Base-by-base conservation (phyloP, 1,139 yeast species). In the Magnusiomyces ingens region DNA sequence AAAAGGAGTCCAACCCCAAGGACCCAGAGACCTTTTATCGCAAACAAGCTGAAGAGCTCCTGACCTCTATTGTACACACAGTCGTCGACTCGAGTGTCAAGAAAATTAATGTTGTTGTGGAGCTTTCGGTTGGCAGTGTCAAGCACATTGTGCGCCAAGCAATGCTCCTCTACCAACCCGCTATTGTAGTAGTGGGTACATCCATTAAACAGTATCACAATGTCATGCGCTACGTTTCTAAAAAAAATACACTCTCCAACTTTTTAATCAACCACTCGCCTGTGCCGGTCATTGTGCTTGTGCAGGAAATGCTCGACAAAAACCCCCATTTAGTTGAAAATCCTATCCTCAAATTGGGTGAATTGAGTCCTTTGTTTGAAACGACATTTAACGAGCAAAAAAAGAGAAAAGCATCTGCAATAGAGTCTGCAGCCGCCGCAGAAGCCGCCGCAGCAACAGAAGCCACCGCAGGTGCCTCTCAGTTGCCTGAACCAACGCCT, bases 261-360 rank as follows among this genome's bases (percentile, higher is more conserved):
- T 64, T 63, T 55, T 55, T 64, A 17, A 57, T 63, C 42, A 62
- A 63, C 32, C 60, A 60, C 45, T 57, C 62, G 26, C 64, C 65
- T 0, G 65, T 64, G 3, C 68, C 68, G 6, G 42, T 45, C 17
- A 35, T 45, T 15, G 41, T 45, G 13, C 41, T 45, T 10, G 42
- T 45, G 13, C 48, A 45, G 21, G 48, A 45, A 36, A 36, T 36
- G 41, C 10, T 45, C 6, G 48, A 45, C 17, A 32, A 45, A 6
- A 38, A 19, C 10, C 18, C 41, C 4, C 15, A 17, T n/a, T n/a
- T 37, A 12, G 15, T 37, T 11, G 32, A 26, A 8, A 26, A 4
- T 26, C 32, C 32, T 8, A 26, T 26, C 8, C 8, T 26, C 13
- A 5, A 6, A 11, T 17, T 37, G 18, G 41, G 41, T 17, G 41